Percentiles rank a stretch among this genome's conserved stretches.
These are phyloP conservation scores for Monilinia fructicola DNA, from an alignment of 2,329 filamentous ascomycete species.

Conservation along the genomic window DNA sequence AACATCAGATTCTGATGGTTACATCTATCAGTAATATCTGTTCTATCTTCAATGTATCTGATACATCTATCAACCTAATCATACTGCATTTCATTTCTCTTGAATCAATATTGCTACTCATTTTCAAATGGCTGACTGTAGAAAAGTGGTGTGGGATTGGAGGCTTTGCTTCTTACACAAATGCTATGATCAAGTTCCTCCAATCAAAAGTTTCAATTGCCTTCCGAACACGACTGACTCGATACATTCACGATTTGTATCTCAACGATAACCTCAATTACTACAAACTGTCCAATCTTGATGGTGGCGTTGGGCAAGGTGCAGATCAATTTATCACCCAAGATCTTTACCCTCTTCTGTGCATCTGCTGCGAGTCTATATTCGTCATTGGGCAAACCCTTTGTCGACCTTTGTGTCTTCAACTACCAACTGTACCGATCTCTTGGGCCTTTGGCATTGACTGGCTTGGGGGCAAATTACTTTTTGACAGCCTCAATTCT, in stretches of 20 bases:
- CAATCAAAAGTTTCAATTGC: constrained; percentile 98
- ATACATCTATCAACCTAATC: constrained; percentile 26
- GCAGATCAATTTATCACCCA: constrained; percentile 98
- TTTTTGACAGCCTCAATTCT: constrained; percentile 90
- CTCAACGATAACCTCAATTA: constrained; percentile 94
- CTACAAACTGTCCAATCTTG: constrained; percentile 90
- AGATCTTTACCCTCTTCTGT: constrained; percentile 94
- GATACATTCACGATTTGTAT: constrained; percentile 97
- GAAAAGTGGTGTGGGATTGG: constrained; percentile 84
- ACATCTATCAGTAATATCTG: background rate
- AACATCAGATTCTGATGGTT: background rate
- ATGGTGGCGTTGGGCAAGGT: constrained; percentile 87
- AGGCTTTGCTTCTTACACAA: constrained; percentile 91
- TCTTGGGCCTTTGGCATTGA: constrained; percentile 82
- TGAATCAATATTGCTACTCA: background rate
- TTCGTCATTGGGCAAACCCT: constrained; percentile 94
- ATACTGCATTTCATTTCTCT: background rate
- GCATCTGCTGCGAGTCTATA: constrained; percentile 88
- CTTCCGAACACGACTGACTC: constrained; percentile 88
- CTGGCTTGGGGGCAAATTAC: constrained; percentile 86
- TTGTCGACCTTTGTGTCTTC: constrained; percentile 96
- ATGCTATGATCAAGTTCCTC: constrained; percentile 98
- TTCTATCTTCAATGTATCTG: background rate
- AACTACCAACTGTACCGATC: constrained; percentile 96
- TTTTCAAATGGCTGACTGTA: constrained; percentile 17